Evolutionary conservation across 2,329 filamentous ascomycete genomes (phyloP).

Genomic region (Blumeriella jaapii): DNA sequence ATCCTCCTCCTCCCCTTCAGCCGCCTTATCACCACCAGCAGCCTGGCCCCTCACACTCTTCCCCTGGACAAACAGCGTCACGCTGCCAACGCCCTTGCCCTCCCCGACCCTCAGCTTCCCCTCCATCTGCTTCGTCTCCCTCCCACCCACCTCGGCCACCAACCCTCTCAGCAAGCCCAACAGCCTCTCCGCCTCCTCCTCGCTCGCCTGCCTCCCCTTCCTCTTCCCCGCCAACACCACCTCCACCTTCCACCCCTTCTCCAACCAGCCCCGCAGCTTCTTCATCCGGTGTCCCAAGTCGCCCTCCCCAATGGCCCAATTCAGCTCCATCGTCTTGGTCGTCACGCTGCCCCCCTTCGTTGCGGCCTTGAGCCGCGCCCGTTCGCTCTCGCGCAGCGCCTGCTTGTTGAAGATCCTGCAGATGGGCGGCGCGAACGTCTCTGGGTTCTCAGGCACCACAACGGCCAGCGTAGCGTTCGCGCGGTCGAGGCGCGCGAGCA

Average conservation of each 20-base stretch:
- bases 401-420: conserved; percentile 59
- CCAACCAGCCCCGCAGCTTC: conserved; percentile 56
- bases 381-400: conserved; percentile 34
- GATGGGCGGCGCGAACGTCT: conserved; percentile 37
- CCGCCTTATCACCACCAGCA: neutral
- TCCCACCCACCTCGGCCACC: conserved; percentile 27
- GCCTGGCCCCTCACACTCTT: conserved; percentile 6
- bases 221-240: conserved; percentile 58
- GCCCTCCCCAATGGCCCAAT: conserved; percentile 71
- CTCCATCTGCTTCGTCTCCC: conserved; percentile 34
- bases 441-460: conserved; percentile 31
- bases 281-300: conserved; percentile 64
- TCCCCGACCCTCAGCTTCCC: conserved; percentile 37
- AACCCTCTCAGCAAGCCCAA: conserved; percentile 37
- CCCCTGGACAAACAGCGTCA: conserved; percentile 1
- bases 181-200: conserved; percentile 48
- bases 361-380: conserved; percentile 34
- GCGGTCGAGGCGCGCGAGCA: conserved; percentile 37
- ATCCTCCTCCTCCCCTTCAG: neutral
- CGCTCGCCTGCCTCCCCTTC: conserved; percentile 45
- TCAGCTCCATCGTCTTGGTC: conserved; percentile 73
- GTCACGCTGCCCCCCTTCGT: conserved; percentile 32
- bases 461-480: conserved; percentile 39
- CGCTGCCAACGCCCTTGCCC: conserved; percentile 21
- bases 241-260: conserved; percentile 65